Conservation (phyloP, 2,329 filamentous ascomycete species). For the Aspergillus japonicus region DNA sequence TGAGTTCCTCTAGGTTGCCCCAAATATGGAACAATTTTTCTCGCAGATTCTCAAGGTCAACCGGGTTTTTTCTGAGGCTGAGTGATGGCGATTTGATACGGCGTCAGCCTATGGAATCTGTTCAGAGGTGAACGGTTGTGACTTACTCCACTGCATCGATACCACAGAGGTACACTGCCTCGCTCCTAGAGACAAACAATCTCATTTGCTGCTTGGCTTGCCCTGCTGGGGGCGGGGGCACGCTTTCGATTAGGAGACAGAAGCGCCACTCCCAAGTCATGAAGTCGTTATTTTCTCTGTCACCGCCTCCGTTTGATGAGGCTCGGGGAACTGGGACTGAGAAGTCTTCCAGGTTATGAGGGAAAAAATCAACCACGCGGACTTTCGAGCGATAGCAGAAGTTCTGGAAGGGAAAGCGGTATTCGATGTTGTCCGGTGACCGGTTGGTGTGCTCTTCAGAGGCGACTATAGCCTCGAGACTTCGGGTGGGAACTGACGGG, state of each 20-base stretch:
- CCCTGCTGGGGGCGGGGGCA: constrained; percentile 38
- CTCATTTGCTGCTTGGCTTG: constrained; percentile 56
- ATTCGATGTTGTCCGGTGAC: constrained; percentile 46
- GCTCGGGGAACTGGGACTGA: constrained; percentile 51
- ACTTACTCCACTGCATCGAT: constrained; percentile 57
- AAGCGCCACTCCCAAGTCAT: constrained; percentile 80
- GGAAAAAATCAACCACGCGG: constrained; percentile 80
- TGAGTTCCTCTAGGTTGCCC: constrained; percentile 79
- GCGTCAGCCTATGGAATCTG: neutral
- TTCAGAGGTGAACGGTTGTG: neutral
- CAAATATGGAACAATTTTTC: constrained; percentile 76
- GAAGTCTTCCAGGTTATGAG: constrained; percentile 70
- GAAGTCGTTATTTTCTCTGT: constrained; percentile 25
- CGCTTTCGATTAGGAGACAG: constrained; percentile 73
- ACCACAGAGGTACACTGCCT: constrained; percentile 57
- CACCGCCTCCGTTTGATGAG: constrained; percentile 38
- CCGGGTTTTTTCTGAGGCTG: constrained; percentile 58
- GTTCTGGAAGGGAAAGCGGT: constrained; percentile 69
- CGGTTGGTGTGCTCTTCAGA: constrained; percentile 47
- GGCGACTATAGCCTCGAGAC: constrained; percentile 52
- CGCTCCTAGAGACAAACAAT: constrained; percentile 63
- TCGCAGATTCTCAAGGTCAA: constrained; percentile 55
- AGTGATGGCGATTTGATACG: neutral
- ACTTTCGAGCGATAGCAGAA: constrained; percentile 67
- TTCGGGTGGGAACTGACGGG: constrained; percentile 40